Base-by-base conservation (phyloP, 306 rosid genomes). In the Medicago truncatula region DNA sequence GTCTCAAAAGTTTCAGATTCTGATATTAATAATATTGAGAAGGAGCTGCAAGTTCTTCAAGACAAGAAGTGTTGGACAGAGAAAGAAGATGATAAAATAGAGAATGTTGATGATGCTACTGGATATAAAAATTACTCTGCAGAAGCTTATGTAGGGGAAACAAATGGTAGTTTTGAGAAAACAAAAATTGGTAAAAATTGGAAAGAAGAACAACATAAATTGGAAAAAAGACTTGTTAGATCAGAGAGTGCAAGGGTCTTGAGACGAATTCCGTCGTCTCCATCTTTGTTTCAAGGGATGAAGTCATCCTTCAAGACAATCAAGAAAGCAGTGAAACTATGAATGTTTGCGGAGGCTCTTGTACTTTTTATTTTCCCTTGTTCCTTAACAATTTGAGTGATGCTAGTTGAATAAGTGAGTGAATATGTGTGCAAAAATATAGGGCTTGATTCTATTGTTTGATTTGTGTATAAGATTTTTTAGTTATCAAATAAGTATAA, bases 191-290 rank as follows among this genome's bases (percentile, higher is more conserved):
- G 91, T 78, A 64, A 76, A 84, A 71, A 78, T 58, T 58, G 82
- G 81, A 87, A 78, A 77, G 83, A 80, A 57, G 77, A 67, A 43
- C 85, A 81, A 53, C 79, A 86, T 46, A 87, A 87, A 82, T 34
- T 61, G 8, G 93, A 66, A 71, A 87, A 85, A 79, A 77, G 56
- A 71, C 87, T 86, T 36, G 70, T 47, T 14, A 90, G 99, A 82
- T 89, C 92, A 36, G 97, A 94, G 83, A 96, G 97, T 85, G 88
- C 87, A 20, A 88, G 85, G 80, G 53, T 68, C 62, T 84, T 96
- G 67, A 88, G 89, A 81, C 58, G 98, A 83, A 84, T 89, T 65
- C 98, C 99, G 59, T 92, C 98, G 52, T 89, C 99, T 74, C 99
- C 98, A n/a, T 85, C 96, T 25, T 80, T 92, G 83, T 85, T 92